A percentile compares a stretch with the other conserved stretches of the same genome.
Evolutionary conservation across 1,284 basidiomycete species (phyloP).

Genomic region (Tremellales sp.): DNA sequence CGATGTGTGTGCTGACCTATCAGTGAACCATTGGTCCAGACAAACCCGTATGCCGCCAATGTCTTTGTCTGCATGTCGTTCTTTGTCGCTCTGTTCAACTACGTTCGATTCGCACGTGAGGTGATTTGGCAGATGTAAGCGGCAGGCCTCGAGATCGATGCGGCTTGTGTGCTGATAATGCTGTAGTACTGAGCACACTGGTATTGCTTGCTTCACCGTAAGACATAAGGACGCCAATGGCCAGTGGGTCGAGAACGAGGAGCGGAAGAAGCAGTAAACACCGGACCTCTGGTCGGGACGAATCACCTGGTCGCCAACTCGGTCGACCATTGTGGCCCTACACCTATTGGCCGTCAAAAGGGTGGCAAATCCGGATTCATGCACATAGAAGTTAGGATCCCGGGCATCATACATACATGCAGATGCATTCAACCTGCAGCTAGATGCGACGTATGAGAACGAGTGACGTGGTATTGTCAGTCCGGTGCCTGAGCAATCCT

Average conservation of each 20-base stretch:
- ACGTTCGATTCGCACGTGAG: conserved; percentile 71
- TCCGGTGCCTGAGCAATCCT: background rate
- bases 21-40: conserved; percentile 39
- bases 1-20: conserved; percentile 2
- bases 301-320: no score
- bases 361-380: no score
- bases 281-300: no score
- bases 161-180: conserved; percentile 1
- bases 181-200: conserved; percentile 66
- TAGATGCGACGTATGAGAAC: no score
- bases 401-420: no score
- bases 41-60: conserved; percentile 55
- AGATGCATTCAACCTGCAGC: background rate
- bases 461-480: background rate
- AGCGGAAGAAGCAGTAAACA: conserved; percentile 25
- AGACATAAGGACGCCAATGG: conserved; percentile 71
- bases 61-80: conserved; percentile 60
- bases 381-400: no score
- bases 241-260: conserved; percentile 58
- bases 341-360: no score
- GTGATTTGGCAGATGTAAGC: conserved; percentile 73
- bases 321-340: no score
- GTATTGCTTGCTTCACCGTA: conserved; percentile 86
- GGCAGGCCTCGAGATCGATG: background rate
- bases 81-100: conserved; percentile 61